Percentiles rank a stretch among this genome's conserved stretches.
phyloP scores from a whole-genome alignment of 169 alveolate genomes.

The Eimeria praecox region DNA sequence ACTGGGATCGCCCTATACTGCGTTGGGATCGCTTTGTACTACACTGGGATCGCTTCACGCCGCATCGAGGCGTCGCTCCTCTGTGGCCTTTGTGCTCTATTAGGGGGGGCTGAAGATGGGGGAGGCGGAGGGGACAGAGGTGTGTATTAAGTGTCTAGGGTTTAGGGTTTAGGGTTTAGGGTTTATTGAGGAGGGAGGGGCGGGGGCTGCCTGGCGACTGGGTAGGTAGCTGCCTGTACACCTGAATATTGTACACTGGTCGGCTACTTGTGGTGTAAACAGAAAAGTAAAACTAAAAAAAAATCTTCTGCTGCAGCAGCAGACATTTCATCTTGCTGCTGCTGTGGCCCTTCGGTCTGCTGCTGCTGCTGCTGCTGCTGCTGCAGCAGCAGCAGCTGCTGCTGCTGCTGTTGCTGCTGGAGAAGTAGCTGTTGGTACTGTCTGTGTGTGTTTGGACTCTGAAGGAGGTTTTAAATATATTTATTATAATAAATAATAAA shows the following conservation, averaged over 20 bases:
- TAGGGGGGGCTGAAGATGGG: too few species aligned
- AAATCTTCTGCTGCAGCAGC: neutral
- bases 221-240: neutral
- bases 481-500: neutral
- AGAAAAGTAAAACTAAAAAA: neutral
- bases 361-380: neutral
- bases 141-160: neutral
- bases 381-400: neutral
- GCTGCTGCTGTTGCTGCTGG: conserved; percentile 20
- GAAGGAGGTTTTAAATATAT: neutral
- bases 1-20: too few species aligned
- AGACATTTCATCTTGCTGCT: neutral
- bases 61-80: too few species aligned
- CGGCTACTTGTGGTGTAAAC: neutral
- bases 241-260: neutral
- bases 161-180: conserved; percentile 29
- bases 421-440: neutral
- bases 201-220: too few species aligned
- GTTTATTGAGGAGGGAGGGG: neutral
- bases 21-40: too few species aligned
- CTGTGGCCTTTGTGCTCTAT: too few species aligned
- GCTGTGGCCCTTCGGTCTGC: neutral
- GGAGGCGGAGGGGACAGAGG: neutral
- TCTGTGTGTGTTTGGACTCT: neutral
- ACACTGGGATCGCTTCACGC: too few species aligned